A percentile compares a stretch with the other conserved stretches of the same genome.
These are phyloP conservation scores for Ophiosphaerella herpotricha DNA, from an alignment of 2,329 filamentous ascomycete species.

Conservation along the genomic window DNA sequence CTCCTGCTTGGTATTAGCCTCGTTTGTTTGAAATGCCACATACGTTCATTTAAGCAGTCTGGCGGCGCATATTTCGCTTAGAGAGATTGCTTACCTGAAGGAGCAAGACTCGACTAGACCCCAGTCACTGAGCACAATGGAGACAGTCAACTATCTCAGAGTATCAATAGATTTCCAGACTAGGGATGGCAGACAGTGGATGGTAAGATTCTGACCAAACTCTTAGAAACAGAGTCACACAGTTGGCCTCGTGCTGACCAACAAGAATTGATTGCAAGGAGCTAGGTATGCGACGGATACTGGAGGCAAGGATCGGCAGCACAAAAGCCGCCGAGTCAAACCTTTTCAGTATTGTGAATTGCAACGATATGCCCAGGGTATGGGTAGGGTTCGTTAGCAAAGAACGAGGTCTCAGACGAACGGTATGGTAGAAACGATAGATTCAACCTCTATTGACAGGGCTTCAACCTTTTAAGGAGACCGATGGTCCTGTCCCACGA, in stretches of 20 bases:
- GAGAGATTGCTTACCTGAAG: conserved; percentile 23
- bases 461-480: conserved; percentile 2
- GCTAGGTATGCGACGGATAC: not conserved
- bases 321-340: not conserved
- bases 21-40: not conserved
- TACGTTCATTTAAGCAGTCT: not conserved
- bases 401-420: conserved; percentile 6
- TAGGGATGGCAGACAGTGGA: not conserved
- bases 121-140: conserved; percentile 1
- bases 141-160: not conserved
- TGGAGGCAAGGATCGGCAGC: not conserved
- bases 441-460: conserved; percentile 18
- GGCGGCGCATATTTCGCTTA: conserved; percentile 17
- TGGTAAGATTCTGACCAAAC: too few species aligned
- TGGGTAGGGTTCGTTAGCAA: conserved; percentile 9
- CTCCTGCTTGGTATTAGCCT: not conserved
- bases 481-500: not conserved
- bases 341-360: not conserved
- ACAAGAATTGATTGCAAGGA: not conserved
- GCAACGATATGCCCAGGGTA: not conserved
- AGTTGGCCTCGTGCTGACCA: not conserved
- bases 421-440: conserved; percentile 12
- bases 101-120: conserved; percentile 5
- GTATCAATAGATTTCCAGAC: not conserved
- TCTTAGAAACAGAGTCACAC: not conserved